Percentiles rank a stretch among this genome's conserved stretches.
phyloP scores from a whole-genome alignment of 208 protist genomes.

The Herpetomonas tarakana region DNA sequence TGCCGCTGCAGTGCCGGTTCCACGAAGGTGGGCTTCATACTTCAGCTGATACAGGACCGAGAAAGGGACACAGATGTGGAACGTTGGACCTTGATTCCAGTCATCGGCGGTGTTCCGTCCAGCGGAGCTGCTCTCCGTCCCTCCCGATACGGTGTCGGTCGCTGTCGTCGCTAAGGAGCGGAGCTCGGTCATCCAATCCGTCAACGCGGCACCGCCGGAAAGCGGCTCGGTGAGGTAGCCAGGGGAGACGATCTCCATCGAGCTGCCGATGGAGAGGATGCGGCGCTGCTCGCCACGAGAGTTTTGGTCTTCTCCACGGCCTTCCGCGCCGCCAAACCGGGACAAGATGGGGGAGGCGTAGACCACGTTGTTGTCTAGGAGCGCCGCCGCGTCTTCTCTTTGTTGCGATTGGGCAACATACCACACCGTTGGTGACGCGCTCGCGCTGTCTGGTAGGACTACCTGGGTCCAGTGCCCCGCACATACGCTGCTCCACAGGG shows the following conservation, averaged over 20 bases:
- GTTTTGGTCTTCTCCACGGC: neutral
- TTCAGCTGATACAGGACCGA: constrained; percentile 54
- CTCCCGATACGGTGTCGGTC: too few species aligned
- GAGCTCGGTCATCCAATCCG: constrained; percentile 38
- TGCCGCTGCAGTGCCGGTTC: neutral
- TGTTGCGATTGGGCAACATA: too few species aligned
- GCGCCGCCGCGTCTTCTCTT: too few species aligned
- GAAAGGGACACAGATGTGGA: constrained; percentile 48
- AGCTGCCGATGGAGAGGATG: neutral
- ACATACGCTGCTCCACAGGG: constrained; percentile 14
- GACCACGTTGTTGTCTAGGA: too few species aligned
- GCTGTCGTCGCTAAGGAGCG: too few species aligned
- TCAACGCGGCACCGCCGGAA: constrained; percentile 40
- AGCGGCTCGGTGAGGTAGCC: constrained; percentile 61
- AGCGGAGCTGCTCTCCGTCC: neutral
- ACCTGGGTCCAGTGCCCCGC: constrained; percentile 59
- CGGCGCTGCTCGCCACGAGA: neutral
- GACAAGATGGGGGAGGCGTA: too few species aligned
- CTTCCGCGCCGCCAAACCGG: too few species aligned
- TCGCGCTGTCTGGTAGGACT: constrained; percentile 12
- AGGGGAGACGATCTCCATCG: constrained; percentile 23
- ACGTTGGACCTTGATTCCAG: neutral
- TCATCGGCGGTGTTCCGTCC: neutral
- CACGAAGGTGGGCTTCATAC: constrained; percentile 37
- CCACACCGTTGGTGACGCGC: neutral